A percentile compares a stretch with the other conserved stretches of the same genome.
Evolutionary conservation across 1,284 basidiomycete species (phyloP).

Genomic region (Xerocomus amazonicus): DNA sequence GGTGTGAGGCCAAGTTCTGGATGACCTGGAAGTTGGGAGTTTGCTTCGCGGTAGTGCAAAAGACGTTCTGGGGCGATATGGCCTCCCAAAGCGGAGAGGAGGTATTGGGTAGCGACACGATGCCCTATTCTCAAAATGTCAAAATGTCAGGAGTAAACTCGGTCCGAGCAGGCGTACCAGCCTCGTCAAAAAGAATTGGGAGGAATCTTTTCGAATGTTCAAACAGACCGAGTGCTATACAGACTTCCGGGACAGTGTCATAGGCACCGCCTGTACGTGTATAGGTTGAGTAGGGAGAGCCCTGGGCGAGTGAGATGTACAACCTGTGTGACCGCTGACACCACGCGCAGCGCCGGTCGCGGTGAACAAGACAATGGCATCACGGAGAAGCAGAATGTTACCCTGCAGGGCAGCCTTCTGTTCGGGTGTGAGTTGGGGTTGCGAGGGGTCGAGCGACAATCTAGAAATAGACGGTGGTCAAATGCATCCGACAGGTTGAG

Average conservation of each 20-base stretch:
- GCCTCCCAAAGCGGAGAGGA: slow-evolving; percentile 74
- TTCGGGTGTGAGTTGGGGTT: slow-evolving; percentile 55
- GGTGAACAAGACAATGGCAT: slow-evolving; percentile 81
- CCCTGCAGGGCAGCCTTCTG: slow-evolving; percentile 55
- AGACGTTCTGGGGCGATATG: slow-evolving; percentile 69
- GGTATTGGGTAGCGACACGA: slow-evolving; percentile 84
- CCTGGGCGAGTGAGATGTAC: slow-evolving; percentile 5
- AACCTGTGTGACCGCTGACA: slow-evolving; percentile 79
- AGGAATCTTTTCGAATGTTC: slow-evolving; percentile 59
- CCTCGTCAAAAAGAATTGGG: slow-evolving; percentile 73
- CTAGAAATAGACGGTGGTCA: slow-evolving; percentile 35
- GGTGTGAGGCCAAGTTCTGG: slow-evolving; percentile 83
- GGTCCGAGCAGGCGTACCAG: slow-evolving; percentile 44
- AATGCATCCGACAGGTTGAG: not conserved
- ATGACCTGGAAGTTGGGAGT: slow-evolving; percentile 82
- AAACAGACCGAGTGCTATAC: slow-evolving; percentile 69
- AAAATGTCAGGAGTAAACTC: slow-evolving; percentile 3
- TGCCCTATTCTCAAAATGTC: slow-evolving; percentile 51
- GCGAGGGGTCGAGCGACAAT: slow-evolving; percentile 65
- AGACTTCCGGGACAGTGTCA: slow-evolving; percentile 81
- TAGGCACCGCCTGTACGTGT: slow-evolving; percentile 64
- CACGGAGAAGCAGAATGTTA: slow-evolving; percentile 77
- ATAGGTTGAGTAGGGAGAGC: slow-evolving; percentile 5
- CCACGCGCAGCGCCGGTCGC: slow-evolving; percentile 77
- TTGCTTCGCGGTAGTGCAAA: slow-evolving; percentile 77